phyloP scores from a whole-genome alignment of 1,284 basidiomycete species.

The Schizophyllum commune region DNA sequence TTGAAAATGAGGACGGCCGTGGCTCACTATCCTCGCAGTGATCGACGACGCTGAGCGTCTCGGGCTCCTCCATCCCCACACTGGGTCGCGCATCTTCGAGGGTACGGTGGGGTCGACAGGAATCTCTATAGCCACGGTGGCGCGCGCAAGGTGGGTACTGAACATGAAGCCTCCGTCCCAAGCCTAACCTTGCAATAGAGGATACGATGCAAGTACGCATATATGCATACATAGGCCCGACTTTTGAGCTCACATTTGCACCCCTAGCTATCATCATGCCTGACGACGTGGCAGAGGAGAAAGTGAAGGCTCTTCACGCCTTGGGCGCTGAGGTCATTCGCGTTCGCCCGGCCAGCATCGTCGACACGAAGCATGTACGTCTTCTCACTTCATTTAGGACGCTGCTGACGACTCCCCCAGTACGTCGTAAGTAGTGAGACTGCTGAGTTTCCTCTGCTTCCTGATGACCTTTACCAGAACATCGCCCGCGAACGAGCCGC shows the following conservation, averaged over 20 bases:
- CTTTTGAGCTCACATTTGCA: conserved; percentile 1
- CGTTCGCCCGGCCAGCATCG: conserved; percentile 83
- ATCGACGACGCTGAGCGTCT: conserved; percentile 88
- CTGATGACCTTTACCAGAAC: conserved; percentile 43
- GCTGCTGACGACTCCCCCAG: conserved; percentile 20
- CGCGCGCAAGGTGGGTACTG: conserved; percentile 67
- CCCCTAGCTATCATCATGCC: conserved; percentile 82
- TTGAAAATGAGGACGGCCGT: not conserved
- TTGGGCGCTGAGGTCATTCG: conserved; percentile 86
- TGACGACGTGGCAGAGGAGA: conserved; percentile 90
- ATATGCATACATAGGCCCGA: not conserved
- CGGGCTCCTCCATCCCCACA: conserved; percentile 80
- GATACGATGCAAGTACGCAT: conserved; percentile 66
- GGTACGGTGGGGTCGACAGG: conserved; percentile 97
- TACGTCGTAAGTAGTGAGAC: conserved; percentile 40
- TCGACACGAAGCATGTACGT: conserved; percentile 87
- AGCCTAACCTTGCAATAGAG: conserved; percentile 34
- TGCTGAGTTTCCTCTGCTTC: not conserved
- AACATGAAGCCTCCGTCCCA: conserved; percentile 1
- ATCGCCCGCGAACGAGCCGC: conserved; percentile 71
- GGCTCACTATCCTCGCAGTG: conserved; percentile 41
- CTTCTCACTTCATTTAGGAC: not conserved
- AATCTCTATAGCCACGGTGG: conserved; percentile 92
- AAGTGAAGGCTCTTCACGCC: conserved; percentile 75
- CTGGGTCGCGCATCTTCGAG: conserved; percentile 93